phyloP scores from a whole-genome alignment of 495 filamentous ascomycete genomes.

The Neurospora discreta region DNA sequence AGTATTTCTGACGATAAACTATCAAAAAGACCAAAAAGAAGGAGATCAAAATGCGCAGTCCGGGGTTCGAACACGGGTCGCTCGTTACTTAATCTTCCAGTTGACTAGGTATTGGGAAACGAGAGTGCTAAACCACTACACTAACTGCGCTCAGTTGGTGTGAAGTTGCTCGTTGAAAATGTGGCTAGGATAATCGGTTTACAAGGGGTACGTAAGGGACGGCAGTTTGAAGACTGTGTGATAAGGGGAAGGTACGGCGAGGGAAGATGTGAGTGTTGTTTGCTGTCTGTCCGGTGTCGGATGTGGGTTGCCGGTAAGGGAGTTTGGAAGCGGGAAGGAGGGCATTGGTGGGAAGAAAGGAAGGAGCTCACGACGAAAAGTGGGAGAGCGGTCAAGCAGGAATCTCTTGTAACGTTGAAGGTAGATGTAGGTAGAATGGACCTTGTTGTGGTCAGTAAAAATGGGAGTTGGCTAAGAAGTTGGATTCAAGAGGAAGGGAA shows the following conservation, averaged over 20 bases:
- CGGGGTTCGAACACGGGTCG: neutral
- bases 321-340: neutral
- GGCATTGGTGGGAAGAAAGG: too few relatives aligned
- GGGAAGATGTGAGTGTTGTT: neutral
- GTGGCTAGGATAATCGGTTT: neutral
- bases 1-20: accelerated
- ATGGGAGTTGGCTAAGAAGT: too few relatives aligned
- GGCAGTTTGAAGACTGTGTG: neutral
- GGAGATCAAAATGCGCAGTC: neutral
- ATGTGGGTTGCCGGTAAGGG: neutral
- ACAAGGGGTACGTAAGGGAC: neutral
- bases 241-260: neutral
- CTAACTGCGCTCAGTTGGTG: neutral
- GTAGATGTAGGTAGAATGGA: too few relatives aligned
- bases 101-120: neutral
- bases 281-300: neutral
- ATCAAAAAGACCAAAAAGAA: neutral
- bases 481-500: too few relatives aligned
- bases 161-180: neutral
- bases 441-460: too few relatives aligned
- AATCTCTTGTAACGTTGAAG: too few relatives aligned
- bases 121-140: neutral
- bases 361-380: too few relatives aligned
- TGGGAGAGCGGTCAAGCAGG: too few relatives aligned
- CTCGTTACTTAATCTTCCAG: neutral